Evolutionary conservation across 495 filamentous ascomycete species (phyloP).

Genomic region (Cercophora sp.): DNA sequence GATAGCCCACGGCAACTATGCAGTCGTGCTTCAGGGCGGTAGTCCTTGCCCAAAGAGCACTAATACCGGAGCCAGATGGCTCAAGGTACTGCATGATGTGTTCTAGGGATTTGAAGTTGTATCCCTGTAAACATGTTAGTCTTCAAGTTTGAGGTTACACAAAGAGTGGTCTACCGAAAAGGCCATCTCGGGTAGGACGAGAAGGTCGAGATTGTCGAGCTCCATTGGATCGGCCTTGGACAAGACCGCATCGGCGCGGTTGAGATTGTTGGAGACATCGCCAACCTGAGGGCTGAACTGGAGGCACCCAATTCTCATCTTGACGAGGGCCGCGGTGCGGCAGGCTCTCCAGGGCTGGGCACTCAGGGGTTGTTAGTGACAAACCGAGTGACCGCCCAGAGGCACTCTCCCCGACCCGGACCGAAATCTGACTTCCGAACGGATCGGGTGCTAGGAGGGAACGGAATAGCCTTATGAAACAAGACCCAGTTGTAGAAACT

Average conservation of each 20-base stretch:
- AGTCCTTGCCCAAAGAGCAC: conserved; percentile 72
- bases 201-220: conserved; percentile 61
- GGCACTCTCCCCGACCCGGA: too few species aligned
- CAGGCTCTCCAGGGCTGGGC: too few species aligned
- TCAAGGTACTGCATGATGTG: conserved; percentile 82
- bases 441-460: too few species aligned
- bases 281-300: conserved; percentile 74
- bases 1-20: conserved; percentile 85
- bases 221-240: conserved; percentile 47
- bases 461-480: too few species aligned
- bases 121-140: conserved; percentile 51
- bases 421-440: too few species aligned
- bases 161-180: too few species aligned
- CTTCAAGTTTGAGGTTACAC: conserved; percentile 15
- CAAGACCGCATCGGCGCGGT: conserved; percentile 67
- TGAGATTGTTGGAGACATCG: conserved; percentile 71
- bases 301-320: conserved; percentile 77
- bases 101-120: conserved; percentile 79
- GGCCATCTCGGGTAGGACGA: conserved; percentile 84
- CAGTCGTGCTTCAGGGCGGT: conserved; percentile 70
- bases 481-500: too few species aligned
- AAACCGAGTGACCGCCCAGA: too few species aligned
- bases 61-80: conserved; percentile 65
- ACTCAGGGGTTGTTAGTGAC: too few species aligned
- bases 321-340: too few species aligned